A percentile compares a stretch with the other conserved stretches of the same genome.
phyloP scores from a whole-genome alignment of 2,329 filamentous ascomycete species.

The Mariannaea sp. region DNA sequence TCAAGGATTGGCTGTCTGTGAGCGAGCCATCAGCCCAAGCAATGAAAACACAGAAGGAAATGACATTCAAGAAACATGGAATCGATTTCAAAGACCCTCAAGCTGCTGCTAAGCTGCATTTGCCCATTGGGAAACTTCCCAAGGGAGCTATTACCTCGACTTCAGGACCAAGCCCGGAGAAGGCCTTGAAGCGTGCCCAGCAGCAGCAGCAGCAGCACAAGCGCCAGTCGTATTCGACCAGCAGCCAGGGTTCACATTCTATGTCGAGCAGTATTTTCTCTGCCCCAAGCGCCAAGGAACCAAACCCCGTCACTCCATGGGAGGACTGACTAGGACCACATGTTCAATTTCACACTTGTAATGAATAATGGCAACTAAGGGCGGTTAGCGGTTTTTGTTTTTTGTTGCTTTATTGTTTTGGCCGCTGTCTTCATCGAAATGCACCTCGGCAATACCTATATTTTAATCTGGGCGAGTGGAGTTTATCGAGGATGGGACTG shows the following conservation, averaged over 20 bases:
- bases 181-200: conserved; percentile 44
- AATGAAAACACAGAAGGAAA: conserved; percentile 51
- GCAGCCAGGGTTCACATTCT: conserved; percentile 38
- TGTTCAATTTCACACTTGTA: neutral
- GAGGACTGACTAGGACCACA: conserved; percentile 24
- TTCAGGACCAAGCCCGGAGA: conserved; percentile 53
- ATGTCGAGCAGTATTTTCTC: conserved; percentile 45
- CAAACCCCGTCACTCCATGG: conserved; percentile 44
- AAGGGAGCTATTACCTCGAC: conserved; percentile 52
- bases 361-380: conserved; percentile 15
- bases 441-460: conserved; percentile 16
- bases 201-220: conserved; percentile 43
- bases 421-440: conserved; percentile 9
- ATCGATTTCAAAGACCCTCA: conserved; percentile 50
- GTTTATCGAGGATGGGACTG: neutral
- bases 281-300: conserved; percentile 37
- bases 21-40: conserved; percentile 57
- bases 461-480: neutral
- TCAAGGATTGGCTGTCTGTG: conserved; percentile 55
- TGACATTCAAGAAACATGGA: conserved; percentile 50
- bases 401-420: conserved; percentile 5
- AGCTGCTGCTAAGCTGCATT: conserved; percentile 52
- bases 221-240: conserved; percentile 35
- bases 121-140: conserved; percentile 52
- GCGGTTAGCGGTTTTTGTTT: conserved; percentile 5